These are phyloP conservation scores for Helichrysum umbraculigerum DNA, from an alignment of 129 eudicot species.

Conservation along the genomic window DNA sequence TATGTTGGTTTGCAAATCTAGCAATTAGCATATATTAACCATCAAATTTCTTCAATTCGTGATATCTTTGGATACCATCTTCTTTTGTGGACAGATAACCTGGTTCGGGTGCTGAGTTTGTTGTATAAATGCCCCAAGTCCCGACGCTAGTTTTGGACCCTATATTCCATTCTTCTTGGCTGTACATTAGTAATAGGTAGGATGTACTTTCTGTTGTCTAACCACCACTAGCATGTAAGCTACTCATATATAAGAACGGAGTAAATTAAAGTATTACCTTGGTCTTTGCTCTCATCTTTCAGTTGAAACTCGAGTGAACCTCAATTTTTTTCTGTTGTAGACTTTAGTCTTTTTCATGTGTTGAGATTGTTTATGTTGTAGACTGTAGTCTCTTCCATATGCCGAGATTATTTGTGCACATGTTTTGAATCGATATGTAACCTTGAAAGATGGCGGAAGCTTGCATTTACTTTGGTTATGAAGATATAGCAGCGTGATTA, in stretches of 20 bases:
- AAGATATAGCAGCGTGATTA: background rate
- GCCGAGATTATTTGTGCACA: background rate
- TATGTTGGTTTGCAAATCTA: background rate
- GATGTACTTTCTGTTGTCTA: constrained; percentile 3
- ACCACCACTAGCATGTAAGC: background rate
- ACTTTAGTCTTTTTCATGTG: background rate
- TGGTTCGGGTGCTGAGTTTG: constrained; percentile 2
- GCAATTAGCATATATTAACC: background rate
- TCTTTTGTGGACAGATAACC: background rate
- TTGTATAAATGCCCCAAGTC: constrained; percentile 16
- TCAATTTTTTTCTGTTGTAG: background rate
- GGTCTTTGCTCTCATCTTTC: background rate
- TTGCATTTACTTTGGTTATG: background rate
- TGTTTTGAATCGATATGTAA: background rate
- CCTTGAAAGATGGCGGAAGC: background rate
- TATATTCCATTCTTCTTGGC: background rate
- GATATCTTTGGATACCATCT: background rate
- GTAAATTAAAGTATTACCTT: background rate
- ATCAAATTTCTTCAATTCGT: background rate
- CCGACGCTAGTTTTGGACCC: constrained; percentile 4
- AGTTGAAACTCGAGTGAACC: background rate
- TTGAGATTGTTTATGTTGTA: background rate
- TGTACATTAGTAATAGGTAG: constrained; percentile 13
- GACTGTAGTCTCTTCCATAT: background rate
- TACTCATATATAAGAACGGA: background rate